A percentile compares a stretch with the other conserved stretches of the same genome.
These are phyloP conservation scores for Olyra latifolia DNA, from an alignment of 176 grass and related monocot species.

Conservation along the genomic window DNA sequence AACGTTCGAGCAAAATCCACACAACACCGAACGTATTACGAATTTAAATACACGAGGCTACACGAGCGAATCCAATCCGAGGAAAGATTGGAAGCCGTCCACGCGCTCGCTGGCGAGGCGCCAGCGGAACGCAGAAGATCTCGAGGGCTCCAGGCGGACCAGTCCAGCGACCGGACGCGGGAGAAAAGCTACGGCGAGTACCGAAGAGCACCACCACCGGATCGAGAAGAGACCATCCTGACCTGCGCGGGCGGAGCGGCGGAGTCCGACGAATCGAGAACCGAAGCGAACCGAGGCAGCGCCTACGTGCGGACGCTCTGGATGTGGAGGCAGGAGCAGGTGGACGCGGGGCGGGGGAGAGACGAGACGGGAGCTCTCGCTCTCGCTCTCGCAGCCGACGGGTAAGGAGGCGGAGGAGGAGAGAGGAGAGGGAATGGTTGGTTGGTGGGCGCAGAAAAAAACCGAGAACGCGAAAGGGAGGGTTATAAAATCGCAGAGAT, in stretches of 20 bases:
- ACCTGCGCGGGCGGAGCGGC: neutral
- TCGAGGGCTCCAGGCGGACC: neutral
- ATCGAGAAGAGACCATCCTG: neutral
- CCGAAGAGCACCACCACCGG: neutral
- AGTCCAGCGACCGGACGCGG: neutral
- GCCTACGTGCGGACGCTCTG: neutral
- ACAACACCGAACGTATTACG: neutral
- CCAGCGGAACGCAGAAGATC: neutral
- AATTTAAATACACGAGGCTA: neutral
- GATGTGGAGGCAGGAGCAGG: neutral
- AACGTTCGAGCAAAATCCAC: neutral
- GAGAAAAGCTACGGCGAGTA: neutral
- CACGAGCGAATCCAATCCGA: neutral
- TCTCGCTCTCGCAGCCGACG: slow-evolving; percentile 15
- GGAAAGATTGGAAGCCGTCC: neutral
- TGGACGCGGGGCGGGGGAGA: slow-evolving; percentile 15
- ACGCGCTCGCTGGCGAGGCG: neutral
- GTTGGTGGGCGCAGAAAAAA: slow-evolving; percentile 14
- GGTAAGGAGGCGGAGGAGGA: neutral
- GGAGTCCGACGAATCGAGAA: neutral
- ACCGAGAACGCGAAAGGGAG: slow-evolving; percentile 29
- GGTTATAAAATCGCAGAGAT: slow-evolving; percentile 21
- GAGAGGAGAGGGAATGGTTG: neutral
- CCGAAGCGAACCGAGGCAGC: neutral
- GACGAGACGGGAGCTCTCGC: neutral